Percentiles rank a stretch among this genome's conserved stretches.
These are phyloP conservation scores for Cyberlindnera saturnus DNA, from an alignment of 805 yeast species.

Conservation along the genomic window DNA sequence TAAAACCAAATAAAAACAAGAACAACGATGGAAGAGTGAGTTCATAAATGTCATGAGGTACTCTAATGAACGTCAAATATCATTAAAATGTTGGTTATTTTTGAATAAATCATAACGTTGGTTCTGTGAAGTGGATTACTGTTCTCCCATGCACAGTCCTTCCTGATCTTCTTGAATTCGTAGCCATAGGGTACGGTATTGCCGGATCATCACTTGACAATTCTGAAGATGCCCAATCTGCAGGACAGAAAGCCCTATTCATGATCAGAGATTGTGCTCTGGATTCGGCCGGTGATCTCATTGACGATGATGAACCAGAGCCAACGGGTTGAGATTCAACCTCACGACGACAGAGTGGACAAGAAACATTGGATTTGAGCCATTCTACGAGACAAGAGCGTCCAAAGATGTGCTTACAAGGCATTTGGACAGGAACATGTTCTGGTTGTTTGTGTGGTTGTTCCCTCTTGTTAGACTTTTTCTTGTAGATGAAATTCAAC, in stretches of 20 bases:
- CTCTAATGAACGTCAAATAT: too few relatives aligned
- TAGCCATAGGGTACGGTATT: slow-evolving; percentile 13
- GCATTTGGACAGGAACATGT: slow-evolving; percentile 70
- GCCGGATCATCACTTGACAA: slow-evolving; percentile 15
- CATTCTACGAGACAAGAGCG: slow-evolving; percentile 75
- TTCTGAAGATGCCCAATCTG: slow-evolving; percentile 15
- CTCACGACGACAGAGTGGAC: slow-evolving; percentile 64
- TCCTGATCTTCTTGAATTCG: slow-evolving; percentile 1
- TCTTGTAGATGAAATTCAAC: slow-evolving; percentile 1
- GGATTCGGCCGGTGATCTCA: slow-evolving; percentile 2
- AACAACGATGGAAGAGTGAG: too few relatives aligned
- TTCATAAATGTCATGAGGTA: too few relatives aligned
- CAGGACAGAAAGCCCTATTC: slow-evolving; percentile 12
- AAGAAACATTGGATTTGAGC: slow-evolving; percentile 43
- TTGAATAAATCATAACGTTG: background rate
- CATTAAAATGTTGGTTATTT: too few relatives aligned
- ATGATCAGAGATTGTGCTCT: slow-evolving; percentile 11
- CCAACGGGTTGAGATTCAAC: slow-evolving; percentile 14
- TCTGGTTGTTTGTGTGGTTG: slow-evolving; percentile 3
- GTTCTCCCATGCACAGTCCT: background rate
- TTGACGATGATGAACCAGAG: background rate
- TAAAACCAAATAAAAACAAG: too few relatives aligned
- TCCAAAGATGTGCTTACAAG: slow-evolving; percentile 86
- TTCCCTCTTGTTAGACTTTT: background rate
- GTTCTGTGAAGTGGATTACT: slow-evolving; percentile 1